These are phyloP conservation scores for Chytriomyces confervae DNA, from an alignment of 192 early-diverging fungal genomes.

Conservation along the genomic window DNA sequence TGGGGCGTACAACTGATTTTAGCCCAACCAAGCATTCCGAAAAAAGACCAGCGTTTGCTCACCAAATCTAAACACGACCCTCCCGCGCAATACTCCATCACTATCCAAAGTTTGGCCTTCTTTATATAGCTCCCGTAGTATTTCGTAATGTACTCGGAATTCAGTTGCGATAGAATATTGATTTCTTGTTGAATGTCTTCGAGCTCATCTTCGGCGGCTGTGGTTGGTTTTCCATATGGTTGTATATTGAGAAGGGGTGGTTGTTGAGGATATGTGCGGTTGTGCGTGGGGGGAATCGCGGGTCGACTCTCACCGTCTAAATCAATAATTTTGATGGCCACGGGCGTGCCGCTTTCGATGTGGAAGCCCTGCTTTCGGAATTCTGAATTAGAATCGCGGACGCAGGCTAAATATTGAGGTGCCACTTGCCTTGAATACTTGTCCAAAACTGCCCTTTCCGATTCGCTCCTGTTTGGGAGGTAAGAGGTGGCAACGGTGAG, in stretches of 20 bases:
- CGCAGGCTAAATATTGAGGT: conserved; percentile 1
- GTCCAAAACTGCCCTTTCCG: conserved; percentile 59
- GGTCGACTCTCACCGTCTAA: conserved; percentile 65
- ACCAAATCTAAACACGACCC: conserved; percentile 94
- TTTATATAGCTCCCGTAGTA: conserved; percentile 94
- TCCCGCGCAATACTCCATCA: conserved; percentile 98
- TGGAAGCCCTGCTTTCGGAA: conserved; percentile 60
- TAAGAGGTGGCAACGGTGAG: neutral
- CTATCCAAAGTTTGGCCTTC: conserved; percentile 90
- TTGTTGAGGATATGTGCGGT: neutral
- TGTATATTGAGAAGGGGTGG: neutral
- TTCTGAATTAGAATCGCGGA: too few species aligned
- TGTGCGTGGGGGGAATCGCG: neutral
- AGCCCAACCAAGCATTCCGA: too few species aligned
- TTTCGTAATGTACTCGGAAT: conserved; percentile 85
- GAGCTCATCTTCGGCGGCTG: conserved; percentile 94
- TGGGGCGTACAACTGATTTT: neutral
- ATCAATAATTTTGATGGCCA: conserved; percentile 98
- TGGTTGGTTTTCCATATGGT: neutral
- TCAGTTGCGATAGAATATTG: conserved; percentile 90
- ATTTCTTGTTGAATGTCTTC: conserved; percentile 99
- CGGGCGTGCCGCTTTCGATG: conserved; percentile 67
- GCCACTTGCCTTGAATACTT: conserved; percentile 46
- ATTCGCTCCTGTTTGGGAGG: conserved; percentile 7
- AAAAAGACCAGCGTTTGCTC: conserved; percentile 11